Evolutionary conservation across 306 rosid genomes (phyloP).

Genomic region (Calophaca sinica): DNA sequence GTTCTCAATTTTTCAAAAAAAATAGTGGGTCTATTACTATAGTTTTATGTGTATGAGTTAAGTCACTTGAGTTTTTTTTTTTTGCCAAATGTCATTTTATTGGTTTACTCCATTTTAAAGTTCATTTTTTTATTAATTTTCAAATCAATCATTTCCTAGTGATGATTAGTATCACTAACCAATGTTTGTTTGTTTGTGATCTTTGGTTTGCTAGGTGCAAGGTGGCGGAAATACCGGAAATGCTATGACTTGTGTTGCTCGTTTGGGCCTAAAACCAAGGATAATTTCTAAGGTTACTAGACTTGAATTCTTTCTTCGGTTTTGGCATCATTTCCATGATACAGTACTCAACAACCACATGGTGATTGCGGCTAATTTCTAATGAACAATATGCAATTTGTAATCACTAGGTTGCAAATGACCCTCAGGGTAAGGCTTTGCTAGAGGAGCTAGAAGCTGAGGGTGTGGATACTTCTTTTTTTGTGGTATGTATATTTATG

Average conservation of each 20-base stretch:
- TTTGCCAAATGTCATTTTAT: too few species aligned
- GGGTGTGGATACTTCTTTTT: conserved; percentile 59
- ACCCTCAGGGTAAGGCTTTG: conserved; percentile 52
- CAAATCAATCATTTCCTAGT: too few species aligned
- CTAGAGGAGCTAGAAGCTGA: conserved; percentile 56
- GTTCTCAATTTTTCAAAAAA: too few species aligned
- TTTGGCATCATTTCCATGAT: neutral
- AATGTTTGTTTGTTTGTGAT: conserved; percentile 29
- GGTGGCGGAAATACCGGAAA: conserved; percentile 94
- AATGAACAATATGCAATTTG: conserved; percentile 40
- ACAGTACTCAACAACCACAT: conserved; percentile 9
- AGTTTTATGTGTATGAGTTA: too few species aligned
- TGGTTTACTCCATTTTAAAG: too few species aligned
- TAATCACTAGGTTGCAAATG: conserved; percentile 58
- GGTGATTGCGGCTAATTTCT: conserved; percentile 21
- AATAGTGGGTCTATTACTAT: too few species aligned
- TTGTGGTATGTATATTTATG: conserved; percentile 49
- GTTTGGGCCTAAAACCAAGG: conserved; percentile 84
- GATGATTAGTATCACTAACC: neutral
- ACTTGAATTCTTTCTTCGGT: neutral
- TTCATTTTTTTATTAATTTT: too few species aligned
- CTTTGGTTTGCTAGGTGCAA: conserved; percentile 65
- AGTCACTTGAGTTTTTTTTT: too few species aligned
- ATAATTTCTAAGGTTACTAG: conserved; percentile 76
- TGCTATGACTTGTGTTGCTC: conserved; percentile 84